These are phyloP conservation scores for Suillus ampliporus DNA, from an alignment of 768 basidiomycete genomes.

Conservation along the genomic window DNA sequence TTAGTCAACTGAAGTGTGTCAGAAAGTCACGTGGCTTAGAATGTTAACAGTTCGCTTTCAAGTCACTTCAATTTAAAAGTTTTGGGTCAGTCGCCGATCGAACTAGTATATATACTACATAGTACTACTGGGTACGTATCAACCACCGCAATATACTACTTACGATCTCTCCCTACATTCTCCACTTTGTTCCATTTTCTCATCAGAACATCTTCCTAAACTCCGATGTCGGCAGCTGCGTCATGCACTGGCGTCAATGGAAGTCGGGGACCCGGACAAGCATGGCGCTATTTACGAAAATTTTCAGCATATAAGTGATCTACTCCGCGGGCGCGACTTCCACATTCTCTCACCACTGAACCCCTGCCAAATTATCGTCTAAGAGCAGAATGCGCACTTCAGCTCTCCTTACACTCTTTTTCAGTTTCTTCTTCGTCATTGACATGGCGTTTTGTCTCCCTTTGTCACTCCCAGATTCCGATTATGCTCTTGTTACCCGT, in stretches of 20 bases:
- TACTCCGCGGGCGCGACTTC: background rate
- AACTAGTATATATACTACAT: too few relatives aligned
- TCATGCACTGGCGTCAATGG: background rate
- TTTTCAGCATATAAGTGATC: slow-evolving; percentile 1
- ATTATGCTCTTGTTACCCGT: background rate
- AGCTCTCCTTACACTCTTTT: slow-evolving; percentile 9
- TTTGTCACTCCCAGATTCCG: background rate
- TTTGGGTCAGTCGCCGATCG: too few relatives aligned
- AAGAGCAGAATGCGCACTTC: slow-evolving; percentile 9
- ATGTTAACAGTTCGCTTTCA: too few relatives aligned
- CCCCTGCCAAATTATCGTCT: background rate
- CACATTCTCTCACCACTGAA: background rate
- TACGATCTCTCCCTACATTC: background rate
- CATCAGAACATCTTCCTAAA: background rate
- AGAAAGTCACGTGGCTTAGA: background rate
- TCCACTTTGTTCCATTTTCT: background rate
- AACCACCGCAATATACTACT: too few relatives aligned
- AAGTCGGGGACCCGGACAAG: background rate
- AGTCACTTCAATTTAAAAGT: too few relatives aligned
- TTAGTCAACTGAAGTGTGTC: too few relatives aligned
- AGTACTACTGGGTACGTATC: too few relatives aligned
- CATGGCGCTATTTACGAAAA: slow-evolving; percentile 6
- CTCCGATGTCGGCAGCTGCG: background rate
- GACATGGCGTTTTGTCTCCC: background rate
- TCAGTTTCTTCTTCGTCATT: background rate